Evolutionary conservation across 805 yeast species (phyloP).

Genomic region (Lipomyces oligophaga): DNA sequence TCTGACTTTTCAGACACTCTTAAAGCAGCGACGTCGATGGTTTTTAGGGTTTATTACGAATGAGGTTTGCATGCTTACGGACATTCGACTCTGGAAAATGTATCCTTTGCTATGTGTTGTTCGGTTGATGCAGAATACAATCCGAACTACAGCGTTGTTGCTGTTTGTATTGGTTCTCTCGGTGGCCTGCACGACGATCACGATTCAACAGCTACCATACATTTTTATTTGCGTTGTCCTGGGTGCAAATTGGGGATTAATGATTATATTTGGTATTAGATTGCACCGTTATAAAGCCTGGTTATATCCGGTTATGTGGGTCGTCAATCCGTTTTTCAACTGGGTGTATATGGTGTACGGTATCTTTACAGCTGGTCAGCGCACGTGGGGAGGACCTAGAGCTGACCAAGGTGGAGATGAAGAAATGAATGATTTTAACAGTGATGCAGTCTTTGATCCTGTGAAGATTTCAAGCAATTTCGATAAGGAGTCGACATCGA

Average conservation of each 20-base stretch:
- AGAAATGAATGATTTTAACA: slow-evolving; percentile 1
- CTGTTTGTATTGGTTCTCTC: slow-evolving; percentile 14
- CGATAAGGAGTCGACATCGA: neutral
- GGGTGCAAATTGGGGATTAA: slow-evolving; percentile 22
- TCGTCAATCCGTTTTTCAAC: slow-evolving; percentile 21
- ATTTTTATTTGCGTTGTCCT: slow-evolving; percentile 13
- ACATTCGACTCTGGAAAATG: slow-evolving; percentile 24
- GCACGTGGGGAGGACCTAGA: slow-evolving; percentile 28
- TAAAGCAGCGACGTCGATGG: slow-evolving; percentile 28
- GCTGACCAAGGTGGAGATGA: slow-evolving; percentile 20
- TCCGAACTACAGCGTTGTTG: slow-evolving; percentile 23
- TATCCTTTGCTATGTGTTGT: slow-evolving; percentile 24
- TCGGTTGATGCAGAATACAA: slow-evolving; percentile 27
- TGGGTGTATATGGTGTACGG: slow-evolving; percentile 26
- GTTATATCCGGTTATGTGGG: slow-evolving; percentile 24
- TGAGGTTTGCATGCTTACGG: slow-evolving; percentile 27
- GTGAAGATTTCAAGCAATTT: neutral
- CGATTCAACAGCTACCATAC: slow-evolving; percentile 11
- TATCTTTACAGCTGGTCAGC: slow-evolving; percentile 23
- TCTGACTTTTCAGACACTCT: slow-evolving; percentile 10
- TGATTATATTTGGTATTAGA: slow-evolving; percentile 18
- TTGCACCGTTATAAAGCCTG: slow-evolving; percentile 19
- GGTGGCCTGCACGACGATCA: slow-evolving; percentile 2
- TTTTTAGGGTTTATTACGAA: slow-evolving; percentile 25
- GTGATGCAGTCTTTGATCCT: slow-evolving; percentile 10